Base-by-base conservation (phyloP, 768 basidiomycete genomes). In the Amyloporia xantha region DNA sequence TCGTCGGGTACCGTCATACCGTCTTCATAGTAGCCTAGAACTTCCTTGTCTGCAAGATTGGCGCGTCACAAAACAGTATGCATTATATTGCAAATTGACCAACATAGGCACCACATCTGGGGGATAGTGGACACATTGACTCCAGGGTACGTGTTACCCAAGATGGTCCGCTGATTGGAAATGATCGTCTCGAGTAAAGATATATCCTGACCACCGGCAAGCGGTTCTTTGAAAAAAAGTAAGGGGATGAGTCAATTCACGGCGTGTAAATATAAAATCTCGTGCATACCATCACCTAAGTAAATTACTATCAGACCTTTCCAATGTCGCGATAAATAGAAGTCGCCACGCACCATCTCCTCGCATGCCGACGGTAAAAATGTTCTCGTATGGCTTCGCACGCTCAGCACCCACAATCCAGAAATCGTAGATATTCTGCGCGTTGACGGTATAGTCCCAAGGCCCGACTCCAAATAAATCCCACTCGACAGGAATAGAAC, bases 281-380 rank as follows among this genome's bases (percentile, higher is more conserved):
- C n/a, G n/a, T 7, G 23, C 71, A 30, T 55, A 79, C 76, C 54
- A 52, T 79, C 77, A 44, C 77, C 77, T 47, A 69, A n/a, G 33
- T 11, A n/a, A 47, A 13, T 27, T 6, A 23, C 4, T 28, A 21
- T 37, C 30, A 46, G 21, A 27, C 43, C 10, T 28, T 21, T 3
- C n/a, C 15, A 12, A 4, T 20, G 17, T 7, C 27, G 23, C n/a
- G 4, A 30, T n/a, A 9, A 24, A 33, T n/a, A 19, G 23, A 20
- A 37, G 38, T 23, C 15, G 24, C 1, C 9, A 54, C 37, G 26
- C 33, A 51, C 45, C 48, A n/a, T 66, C 62, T 1, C 84, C 86
- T 52, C 86, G 69, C 83, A 86, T 84, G 5, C 85, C 84, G 17
- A 86, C 55, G 0, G 84, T 85, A 58, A 74, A 82, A 7, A 84